A percentile compares a stretch with the other conserved stretches of the same genome.
Conservation (phyloP, 768 basidiomycete species). For the Glaciozyma antarctica region DNA sequence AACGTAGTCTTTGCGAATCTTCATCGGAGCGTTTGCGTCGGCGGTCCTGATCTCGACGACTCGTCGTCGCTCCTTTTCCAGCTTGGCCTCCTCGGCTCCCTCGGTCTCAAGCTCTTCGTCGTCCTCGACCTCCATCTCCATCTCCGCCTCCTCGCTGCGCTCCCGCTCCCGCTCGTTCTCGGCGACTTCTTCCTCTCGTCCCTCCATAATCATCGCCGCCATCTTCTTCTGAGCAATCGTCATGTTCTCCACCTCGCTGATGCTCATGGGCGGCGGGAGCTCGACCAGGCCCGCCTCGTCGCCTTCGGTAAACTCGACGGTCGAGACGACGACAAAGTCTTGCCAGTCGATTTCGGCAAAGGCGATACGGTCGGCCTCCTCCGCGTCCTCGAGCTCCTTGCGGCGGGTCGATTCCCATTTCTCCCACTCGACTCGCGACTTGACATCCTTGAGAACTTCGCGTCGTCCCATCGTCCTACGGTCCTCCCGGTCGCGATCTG, state of each 20-base stretch:
- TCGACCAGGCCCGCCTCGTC: conserved; percentile 71
- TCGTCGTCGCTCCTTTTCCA: conserved; percentile 14
- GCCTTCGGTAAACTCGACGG: conserved; percentile 89
- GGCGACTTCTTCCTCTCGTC: conserved; percentile 52
- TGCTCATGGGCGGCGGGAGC: conserved; percentile 90
- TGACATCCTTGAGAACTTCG: conserved; percentile 65
- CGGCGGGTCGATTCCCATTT: conserved; percentile 70
- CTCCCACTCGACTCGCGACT: conserved; percentile 80
- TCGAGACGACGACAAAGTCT: conserved; percentile 95
- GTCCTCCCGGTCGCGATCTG: conserved; percentile 5
- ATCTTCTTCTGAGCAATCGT: conserved; percentile 93
- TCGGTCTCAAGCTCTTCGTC: conserved; percentile 51
- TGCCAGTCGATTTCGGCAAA: conserved; percentile 99
- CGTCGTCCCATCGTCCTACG: conserved; percentile 45
- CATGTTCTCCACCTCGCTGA: conserved; percentile 92
- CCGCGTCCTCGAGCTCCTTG: conserved; percentile 77
- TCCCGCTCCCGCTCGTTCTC: conserved; percentile 63
- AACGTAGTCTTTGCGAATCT: conserved; percentile 92
- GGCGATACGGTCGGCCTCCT: conserved; percentile 84
- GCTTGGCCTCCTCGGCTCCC: conserved; percentile 37
- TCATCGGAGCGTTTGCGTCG: conserved; percentile 70
- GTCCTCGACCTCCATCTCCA: conserved; percentile 55
- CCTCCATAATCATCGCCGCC: conserved; percentile 98
- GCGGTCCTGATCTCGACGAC: conserved; percentile 24
- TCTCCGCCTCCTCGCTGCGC: conserved; percentile 40